Conservation (phyloP, 1,284 basidiomycete genomes). For the Neolentinus lepideus region DNA sequence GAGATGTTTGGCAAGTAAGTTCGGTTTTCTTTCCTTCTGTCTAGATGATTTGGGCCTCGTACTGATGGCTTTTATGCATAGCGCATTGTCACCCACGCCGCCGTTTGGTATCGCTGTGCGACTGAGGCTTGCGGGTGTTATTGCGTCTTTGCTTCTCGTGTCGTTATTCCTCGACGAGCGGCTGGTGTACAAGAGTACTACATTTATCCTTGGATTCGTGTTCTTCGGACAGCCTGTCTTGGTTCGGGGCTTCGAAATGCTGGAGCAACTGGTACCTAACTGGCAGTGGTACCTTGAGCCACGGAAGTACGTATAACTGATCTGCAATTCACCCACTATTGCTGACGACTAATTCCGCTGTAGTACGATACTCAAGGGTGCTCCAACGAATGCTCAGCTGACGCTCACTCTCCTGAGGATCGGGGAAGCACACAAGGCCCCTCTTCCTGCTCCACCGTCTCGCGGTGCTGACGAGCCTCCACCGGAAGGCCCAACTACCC, state of each 20-base stretch:
- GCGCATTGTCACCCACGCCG: conserved; percentile 27
- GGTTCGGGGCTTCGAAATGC: conserved; percentile 25
- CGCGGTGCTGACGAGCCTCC: background rate
- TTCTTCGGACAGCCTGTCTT: conserved; percentile 47
- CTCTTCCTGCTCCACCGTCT: conserved; percentile 34
- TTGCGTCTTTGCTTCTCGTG: conserved; percentile 25
- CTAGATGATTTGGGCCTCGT: background rate
- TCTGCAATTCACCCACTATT: background rate
- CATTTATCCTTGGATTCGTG: conserved; percentile 36
- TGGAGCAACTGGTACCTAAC: conserved; percentile 35
- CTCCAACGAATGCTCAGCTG: conserved; percentile 51
- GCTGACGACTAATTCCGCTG: background rate
- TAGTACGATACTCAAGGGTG: conserved; percentile 39
- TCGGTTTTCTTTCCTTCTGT: background rate
- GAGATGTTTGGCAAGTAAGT: conserved; percentile 28
- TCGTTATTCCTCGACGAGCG: conserved; percentile 32
- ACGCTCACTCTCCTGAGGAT: conserved; percentile 43
- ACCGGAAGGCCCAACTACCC: background rate
- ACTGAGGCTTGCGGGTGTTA: conserved; percentile 21
- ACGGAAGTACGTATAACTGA: conserved; percentile 27
- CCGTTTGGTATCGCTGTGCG: conserved; percentile 26
- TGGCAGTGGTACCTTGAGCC: conserved; percentile 38
- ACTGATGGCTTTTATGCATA: conserved; percentile 1
- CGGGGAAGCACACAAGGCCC: conserved; percentile 33
- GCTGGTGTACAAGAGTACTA: conserved; percentile 31